Base-by-base conservation (phyloP, 345 rosid species). In the Rhodamnia argentea region DNA sequence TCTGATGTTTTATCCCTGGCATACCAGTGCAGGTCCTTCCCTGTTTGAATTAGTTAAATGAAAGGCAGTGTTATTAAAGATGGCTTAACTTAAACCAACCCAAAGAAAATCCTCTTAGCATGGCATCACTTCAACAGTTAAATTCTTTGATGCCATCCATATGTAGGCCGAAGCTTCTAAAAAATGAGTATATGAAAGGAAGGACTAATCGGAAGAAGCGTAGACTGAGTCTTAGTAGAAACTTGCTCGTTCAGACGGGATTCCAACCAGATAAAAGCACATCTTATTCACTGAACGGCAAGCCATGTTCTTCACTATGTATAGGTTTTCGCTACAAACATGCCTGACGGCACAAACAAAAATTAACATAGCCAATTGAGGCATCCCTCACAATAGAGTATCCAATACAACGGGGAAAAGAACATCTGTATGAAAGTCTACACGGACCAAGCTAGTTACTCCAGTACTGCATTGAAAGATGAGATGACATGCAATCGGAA, bases 1-100 rank as follows among this genome's bases (percentile, higher is more conserved):
- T 53, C 86, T 10, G 92, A 76, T 13, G 91, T 92, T 86, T 95
- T 96, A 83, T 96, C 99, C 90, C 90, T 94, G 47, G 94, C 75
- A 87, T 96, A 97, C 99, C 99, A 97, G 88, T 94, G 91, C 53
- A 95, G 94, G 93, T 97, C 99, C 92, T 96, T 97, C 85, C 99
- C 99, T 96, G 84, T 87, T 23, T 13, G 83, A 78, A 84, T 59
- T 50, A 84, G 56, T 20, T 82, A 74, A n/a, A 64, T 64, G 27
- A 26, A 82, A 50, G 1, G 13, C 6, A 14, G 56, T 2, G 4
- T 13, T 82, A 51, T 47, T 47, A 47, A 82, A 24, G 55, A 37
- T 32, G 50, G 26, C 81, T 70, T 18, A 37, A 70, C 47, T 70
- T 18, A 70, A 70, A 18, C 78, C 13, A 37, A 37, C 81, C 81